Conservation (phyloP, 1,139 yeast genomes). For the Lodderomyces oxycetoniae region DNA sequence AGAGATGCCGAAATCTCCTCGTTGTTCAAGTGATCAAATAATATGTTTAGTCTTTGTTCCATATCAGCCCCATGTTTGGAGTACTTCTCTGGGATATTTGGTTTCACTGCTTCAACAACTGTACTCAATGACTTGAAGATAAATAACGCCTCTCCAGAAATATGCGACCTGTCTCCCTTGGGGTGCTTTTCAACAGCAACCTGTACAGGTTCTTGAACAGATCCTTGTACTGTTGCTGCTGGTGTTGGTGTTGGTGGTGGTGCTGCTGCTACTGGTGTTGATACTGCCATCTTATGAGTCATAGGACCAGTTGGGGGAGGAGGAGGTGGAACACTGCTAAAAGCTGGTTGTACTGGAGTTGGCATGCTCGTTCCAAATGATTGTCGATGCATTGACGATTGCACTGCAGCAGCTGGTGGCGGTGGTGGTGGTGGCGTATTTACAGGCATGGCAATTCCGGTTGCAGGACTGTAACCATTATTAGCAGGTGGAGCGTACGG, state of each 20-base stretch:
- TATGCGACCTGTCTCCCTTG: conserved; percentile 67
- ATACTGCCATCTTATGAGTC: conserved; percentile 14
- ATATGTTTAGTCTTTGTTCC: conserved; percentile 70
- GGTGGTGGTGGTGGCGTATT: conserved; percentile 34
- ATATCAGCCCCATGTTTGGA: conserved; percentile 74
- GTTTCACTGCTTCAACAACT: conserved; percentile 60
- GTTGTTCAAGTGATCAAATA: conserved; percentile 78
- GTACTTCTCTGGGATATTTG: conserved; percentile 72
- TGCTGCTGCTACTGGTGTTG: conserved; percentile 13
- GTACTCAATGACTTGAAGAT: conserved; percentile 52
- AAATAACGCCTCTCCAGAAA: conserved; percentile 54
- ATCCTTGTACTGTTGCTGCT: conserved; percentile 10
- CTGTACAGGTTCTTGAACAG: conserved; percentile 13
- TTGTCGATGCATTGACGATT: conserved; percentile 16
- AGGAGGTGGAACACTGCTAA: conserved; percentile 8
- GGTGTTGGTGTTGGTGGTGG: conserved; percentile 16
- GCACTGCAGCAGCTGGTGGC: conserved; percentile 24
- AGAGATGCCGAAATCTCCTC: conserved; percentile 61
- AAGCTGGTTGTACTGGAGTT: conserved; percentile 12
- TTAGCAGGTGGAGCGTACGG: conserved; percentile 38
- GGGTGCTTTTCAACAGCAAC: conserved; percentile 43
- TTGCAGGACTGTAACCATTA: conserved; percentile 9
- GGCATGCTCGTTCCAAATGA: conserved; percentile 10
- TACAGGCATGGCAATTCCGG: conserved; percentile 24
- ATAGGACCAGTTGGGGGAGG: conserved; percentile 9